Base-by-base conservation (phyloP, 495 filamentous ascomycete genomes). In the Hypomontagnella monticulosa region DNA sequence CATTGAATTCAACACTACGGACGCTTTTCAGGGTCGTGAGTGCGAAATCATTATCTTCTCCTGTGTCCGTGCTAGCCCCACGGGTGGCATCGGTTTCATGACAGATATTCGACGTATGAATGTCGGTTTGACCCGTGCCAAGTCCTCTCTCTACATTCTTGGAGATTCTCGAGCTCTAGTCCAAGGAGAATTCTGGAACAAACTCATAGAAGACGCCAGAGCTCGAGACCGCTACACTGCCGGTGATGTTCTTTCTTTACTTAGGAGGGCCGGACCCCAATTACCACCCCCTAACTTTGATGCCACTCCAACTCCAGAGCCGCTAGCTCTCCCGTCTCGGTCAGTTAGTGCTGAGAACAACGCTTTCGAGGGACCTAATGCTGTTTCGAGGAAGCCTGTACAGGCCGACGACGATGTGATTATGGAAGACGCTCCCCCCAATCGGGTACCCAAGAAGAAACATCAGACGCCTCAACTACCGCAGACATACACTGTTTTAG, bases 21-120 rank as follows among this genome's bases (percentile, higher is more conserved):
- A 99, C 77, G 95, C 95, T 12, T 99, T 97, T 76, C 95, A 99
- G 72, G 95, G 95, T 64, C 87, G 95, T 47, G 95, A 99, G 77
- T 93, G 91, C 72, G 95, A 99, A 75, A 88, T 99, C 62, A 97
- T 99, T 71, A 97, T 99, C 58, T 99, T 99, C 80, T 98, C 96
- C 48, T 99, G 95, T 74, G 95, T 99, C 32, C 87, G 95, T 76
- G 93, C 95, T 32, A 93, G 91, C 12, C 80, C 86, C 9, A 90
- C 87, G 27, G 92, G 93, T 27, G 92, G 96, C 69, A 97, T 99
- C 71, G 95, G 95, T 83, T 99, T 99, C 86, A 88, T 99, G 83
- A 88, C 90, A 42, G 95, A 99, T 78, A 96, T 99, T 71, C 88
- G 95, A 50, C 95, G 95, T 86, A 99, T 99, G 95, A 99, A 99